Percentiles rank a stretch among this genome's conserved stretches.
Conservation (phyloP, 2,329 filamentous ascomycete species). For the Phialophora expanda region DNA sequence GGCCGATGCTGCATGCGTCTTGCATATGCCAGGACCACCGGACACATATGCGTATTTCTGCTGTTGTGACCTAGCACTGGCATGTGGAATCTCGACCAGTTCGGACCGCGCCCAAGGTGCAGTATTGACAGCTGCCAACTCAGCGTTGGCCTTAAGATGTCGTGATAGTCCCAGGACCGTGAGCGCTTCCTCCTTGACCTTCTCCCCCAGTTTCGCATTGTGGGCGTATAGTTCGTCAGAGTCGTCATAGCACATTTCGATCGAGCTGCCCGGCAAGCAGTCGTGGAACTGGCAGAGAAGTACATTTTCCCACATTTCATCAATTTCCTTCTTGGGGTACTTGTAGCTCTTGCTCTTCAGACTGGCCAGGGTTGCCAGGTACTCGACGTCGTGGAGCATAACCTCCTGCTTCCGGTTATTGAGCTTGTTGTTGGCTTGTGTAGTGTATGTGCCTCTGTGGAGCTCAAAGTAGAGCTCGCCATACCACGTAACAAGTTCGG, state of each 20-base stretch:
- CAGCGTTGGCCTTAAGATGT: conserved; percentile 46
- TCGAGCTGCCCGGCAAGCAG: conserved; percentile 90
- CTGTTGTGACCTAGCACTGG: conserved; percentile 33
- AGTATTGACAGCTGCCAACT: conserved; percentile 76
- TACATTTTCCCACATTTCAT: conserved; percentile 92
- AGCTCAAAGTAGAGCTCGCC: conserved; percentile 98
- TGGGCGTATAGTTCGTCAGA: conserved; percentile 86
- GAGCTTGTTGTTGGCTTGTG: conserved; percentile 94
- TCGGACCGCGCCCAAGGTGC: conserved; percentile 83
- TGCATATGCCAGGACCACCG: conserved; percentile 54
- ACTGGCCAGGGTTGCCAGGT: conserved; percentile 83
- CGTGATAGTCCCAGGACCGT: conserved; percentile 67
- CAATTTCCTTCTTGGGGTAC: conserved; percentile 92
- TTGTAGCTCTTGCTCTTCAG: conserved; percentile 74
- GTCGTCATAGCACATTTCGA: conserved; percentile 98
- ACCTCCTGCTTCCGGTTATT: conserved; percentile 89
- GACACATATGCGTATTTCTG: conserved; percentile 52
- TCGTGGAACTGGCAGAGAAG: conserved; percentile 97
- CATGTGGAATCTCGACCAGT: conserved; percentile 66
- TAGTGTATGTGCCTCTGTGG: conserved; percentile 95
- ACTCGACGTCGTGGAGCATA: conserved; percentile 84
- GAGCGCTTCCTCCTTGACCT: conserved; percentile 72
- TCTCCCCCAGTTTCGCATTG: conserved; percentile 77
- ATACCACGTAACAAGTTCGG: conserved; percentile 90
- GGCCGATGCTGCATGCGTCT: conserved; percentile 41